These are phyloP conservation scores for Aspergillus quadrilineatus DNA, from an alignment of 2,329 filamentous ascomycete genomes.

Conservation along the genomic window DNA sequence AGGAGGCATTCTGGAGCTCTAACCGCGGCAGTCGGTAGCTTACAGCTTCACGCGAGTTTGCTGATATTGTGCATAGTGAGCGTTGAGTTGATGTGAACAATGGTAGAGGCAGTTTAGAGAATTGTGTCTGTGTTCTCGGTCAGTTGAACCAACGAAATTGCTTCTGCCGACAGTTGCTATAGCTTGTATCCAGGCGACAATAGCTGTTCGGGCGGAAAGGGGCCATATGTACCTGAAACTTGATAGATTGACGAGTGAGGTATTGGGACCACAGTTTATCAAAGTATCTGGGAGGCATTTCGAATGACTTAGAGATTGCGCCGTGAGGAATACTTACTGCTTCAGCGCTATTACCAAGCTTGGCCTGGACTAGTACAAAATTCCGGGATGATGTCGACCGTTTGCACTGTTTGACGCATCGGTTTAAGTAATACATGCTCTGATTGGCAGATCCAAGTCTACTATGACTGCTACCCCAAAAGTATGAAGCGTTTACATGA, in stretches of 20 bases:
- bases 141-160: background rate
- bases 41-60: background rate
- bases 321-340: background rate
- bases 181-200: background rate
- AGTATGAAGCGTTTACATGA: background rate
- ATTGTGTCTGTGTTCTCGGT: constrained; percentile 15
- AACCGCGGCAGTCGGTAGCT: background rate
- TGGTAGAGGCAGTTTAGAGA: constrained; percentile 14
- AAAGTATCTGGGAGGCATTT: constrained; percentile 26
- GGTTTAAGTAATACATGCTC: background rate
- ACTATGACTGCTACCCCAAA: background rate
- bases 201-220: background rate
- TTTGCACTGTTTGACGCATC: constrained; percentile 16
- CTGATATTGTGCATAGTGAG: background rate
- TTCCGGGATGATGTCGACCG: constrained; percentile 2
- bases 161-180: background rate
- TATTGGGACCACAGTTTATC: constrained; percentile 22
- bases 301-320: background rate
- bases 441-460: background rate
- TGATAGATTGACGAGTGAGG: constrained; percentile 16
- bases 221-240: constrained; percentile 20
- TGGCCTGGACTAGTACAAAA: background rate
- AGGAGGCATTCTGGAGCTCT: background rate
- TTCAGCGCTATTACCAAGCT: background rate
- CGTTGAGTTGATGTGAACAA: constrained; percentile 1